Evolutionary conservation across 495 filamentous ascomycete species (phyloP).

Genomic region (Hypoxylon rickii): DNA sequence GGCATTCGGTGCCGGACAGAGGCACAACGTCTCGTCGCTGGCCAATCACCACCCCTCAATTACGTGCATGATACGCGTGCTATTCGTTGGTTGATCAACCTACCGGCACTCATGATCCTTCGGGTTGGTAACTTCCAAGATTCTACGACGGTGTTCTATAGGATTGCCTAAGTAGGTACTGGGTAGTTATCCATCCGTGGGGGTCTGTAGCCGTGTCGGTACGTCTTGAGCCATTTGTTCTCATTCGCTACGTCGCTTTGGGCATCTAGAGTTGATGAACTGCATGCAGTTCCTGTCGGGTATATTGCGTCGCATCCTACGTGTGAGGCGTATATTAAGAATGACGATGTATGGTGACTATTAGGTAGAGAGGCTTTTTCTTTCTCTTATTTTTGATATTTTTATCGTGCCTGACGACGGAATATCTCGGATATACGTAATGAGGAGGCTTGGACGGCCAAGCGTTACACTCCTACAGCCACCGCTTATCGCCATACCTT

Average conservation of each 20-base stretch:
- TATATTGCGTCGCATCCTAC: conserved; percentile 8
- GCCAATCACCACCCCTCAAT: neutral
- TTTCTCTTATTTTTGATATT: too few species aligned
- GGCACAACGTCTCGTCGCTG: neutral
- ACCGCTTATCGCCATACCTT: conserved; percentile 20
- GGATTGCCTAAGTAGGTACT: too few species aligned
- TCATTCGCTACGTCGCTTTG: conserved; percentile 17
- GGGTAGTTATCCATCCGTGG: too few species aligned
- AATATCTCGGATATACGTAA: conserved; percentile 6
- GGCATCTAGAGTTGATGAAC: conserved; percentile 8
- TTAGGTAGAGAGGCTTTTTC: neutral
- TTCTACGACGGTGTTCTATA: too few species aligned
- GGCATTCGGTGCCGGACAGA: neutral
- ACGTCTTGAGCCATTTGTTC: conserved; percentile 20
- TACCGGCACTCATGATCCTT: conserved; percentile 1
- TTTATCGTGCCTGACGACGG: too few species aligned
- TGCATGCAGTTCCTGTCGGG: neutral
- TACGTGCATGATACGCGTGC: neutral
- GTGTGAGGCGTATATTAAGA: conserved; percentile 7
- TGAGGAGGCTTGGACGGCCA: conserved; percentile 24
- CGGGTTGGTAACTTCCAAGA: neutral
- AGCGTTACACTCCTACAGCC: neutral
- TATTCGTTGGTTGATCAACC: conserved; percentile 18
- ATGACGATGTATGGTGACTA: too few species aligned
- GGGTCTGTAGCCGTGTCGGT: neutral